Conservation (phyloP, 2,329 filamentous ascomycete species). For the Arthrocladium fulminans region DNA sequence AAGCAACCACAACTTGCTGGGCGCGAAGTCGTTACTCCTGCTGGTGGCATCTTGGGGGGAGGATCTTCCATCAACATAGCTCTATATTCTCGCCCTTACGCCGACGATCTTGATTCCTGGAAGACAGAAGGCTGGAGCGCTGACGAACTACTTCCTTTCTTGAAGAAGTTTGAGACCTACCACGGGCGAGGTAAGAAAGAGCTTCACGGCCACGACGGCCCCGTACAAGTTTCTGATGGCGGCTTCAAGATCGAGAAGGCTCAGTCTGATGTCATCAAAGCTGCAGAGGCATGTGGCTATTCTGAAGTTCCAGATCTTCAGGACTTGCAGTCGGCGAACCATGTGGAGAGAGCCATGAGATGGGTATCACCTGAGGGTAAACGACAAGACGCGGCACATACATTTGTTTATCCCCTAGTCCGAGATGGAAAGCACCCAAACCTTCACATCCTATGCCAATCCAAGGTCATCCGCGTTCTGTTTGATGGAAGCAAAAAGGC, state of each 20-base stretch:
- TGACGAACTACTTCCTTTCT: slow-evolving; percentile 9
- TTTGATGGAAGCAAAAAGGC: slow-evolving; percentile 37
- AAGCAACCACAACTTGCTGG: slow-evolving; percentile 28
- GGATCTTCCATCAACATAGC: slow-evolving; percentile 54
- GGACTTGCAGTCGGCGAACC: slow-evolving; percentile 35
- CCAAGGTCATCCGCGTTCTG: slow-evolving; percentile 45
- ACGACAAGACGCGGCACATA: slow-evolving; percentile 48
- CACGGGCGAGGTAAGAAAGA: neutral
- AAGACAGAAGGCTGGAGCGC: slow-evolving; percentile 27
- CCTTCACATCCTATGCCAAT: slow-evolving; percentile 50
- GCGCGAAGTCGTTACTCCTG: slow-evolving; percentile 30
- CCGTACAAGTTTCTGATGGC: slow-evolving; percentile 31
- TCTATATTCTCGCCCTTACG: slow-evolving; percentile 37
- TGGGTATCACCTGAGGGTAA: slow-evolving; percentile 44
- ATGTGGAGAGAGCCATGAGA: slow-evolving; percentile 35
- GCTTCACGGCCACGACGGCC: slow-evolving; percentile 10
- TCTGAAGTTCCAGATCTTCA: slow-evolving; percentile 47
- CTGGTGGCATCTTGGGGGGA: slow-evolving; percentile 51
- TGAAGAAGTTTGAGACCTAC: slow-evolving; percentile 11
- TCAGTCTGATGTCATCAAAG: slow-evolving; percentile 42
- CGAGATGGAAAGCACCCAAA: slow-evolving; percentile 43
- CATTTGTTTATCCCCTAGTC: slow-evolving; percentile 46
- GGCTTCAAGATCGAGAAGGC: slow-evolving; percentile 32
- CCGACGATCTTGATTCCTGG: slow-evolving; percentile 40
- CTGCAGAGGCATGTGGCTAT: slow-evolving; percentile 41